Evolutionary conservation across 208 protist genomes (phyloP).

Genomic region (Lotmaria passim): DNA sequence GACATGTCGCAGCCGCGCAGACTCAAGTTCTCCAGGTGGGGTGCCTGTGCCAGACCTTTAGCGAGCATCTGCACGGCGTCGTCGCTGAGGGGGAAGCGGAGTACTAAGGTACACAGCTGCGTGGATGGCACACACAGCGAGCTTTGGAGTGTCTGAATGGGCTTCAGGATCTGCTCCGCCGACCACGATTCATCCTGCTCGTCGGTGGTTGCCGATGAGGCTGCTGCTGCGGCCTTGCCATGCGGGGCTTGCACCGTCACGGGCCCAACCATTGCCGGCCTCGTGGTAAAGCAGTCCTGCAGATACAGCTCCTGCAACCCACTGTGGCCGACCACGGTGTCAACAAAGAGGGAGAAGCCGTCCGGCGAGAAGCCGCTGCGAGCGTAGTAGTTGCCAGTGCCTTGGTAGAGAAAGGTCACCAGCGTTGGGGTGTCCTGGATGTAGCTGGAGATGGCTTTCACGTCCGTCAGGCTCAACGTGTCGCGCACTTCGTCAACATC

Average conservation of each 20-base stretch:
- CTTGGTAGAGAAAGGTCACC: slow-evolving; percentile 50
- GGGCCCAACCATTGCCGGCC: slow-evolving; percentile 19
- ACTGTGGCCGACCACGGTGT: slow-evolving; percentile 32
- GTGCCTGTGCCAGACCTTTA: slow-evolving; percentile 46
- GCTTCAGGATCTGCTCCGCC: slow-evolving; percentile 26
- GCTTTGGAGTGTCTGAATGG: slow-evolving; percentile 39
- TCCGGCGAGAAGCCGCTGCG: slow-evolving; percentile 44
- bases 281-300: slow-evolving; percentile 62
- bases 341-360: slow-evolving; percentile 37
- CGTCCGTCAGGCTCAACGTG: slow-evolving; percentile 28
- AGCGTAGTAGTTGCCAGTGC: slow-evolving; percentile 53
- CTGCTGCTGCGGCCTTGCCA: slow-evolving; percentile 3
- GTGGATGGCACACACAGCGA: slow-evolving; percentile 37
- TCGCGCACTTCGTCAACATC: slow-evolving; percentile 46
- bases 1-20: slow-evolving; percentile 61
- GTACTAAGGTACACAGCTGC: slow-evolving; percentile 44
- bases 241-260: slow-evolving; percentile 25
- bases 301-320: slow-evolving; percentile 44
- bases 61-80: slow-evolving; percentile 45
- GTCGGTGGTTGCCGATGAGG: background rate
- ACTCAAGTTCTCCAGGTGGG: slow-evolving; percentile 43
- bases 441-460: slow-evolving; percentile 33
- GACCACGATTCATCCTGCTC: slow-evolving; percentile 23
- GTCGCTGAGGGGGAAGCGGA: slow-evolving; percentile 67
- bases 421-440: slow-evolving; percentile 32